Percentiles rank a stretch among this genome's conserved stretches.
These are phyloP conservation scores for Phialemonium atrogriseum DNA, from an alignment of 2,329 filamentous ascomycete species.

Conservation along the genomic window DNA sequence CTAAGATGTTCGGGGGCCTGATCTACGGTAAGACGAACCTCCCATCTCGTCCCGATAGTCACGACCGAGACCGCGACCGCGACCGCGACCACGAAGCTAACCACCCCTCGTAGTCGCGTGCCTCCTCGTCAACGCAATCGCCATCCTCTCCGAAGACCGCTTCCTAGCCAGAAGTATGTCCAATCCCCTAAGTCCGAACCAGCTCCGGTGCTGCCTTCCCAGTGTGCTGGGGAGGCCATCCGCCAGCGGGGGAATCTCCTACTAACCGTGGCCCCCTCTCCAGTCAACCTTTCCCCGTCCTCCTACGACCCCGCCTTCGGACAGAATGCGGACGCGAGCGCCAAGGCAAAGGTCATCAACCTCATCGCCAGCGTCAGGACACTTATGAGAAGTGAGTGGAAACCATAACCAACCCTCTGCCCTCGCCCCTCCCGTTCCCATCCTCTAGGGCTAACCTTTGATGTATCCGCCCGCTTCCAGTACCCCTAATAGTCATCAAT, in stretches of 20 bases:
- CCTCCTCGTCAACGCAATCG: conserved; percentile 81
- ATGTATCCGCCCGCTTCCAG: too few relatives aligned
- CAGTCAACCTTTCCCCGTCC: conserved; percentile 73
- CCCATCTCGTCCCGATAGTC: neutral
- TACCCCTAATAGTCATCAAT: conserved; percentile 80
- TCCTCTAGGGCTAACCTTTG: too few relatives aligned
- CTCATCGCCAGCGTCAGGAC: conserved; percentile 85
- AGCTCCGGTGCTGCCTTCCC: conserved; percentile 6
- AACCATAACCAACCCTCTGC: neutral
- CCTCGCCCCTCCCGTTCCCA: neutral
- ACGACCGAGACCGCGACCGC: neutral
- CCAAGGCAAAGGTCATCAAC: conserved; percentile 82
- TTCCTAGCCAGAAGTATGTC: conserved; percentile 68
- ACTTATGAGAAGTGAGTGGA: conserved; percentile 76
- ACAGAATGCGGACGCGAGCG: conserved; percentile 60
- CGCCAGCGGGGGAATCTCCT: neutral
- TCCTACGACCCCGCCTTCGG: conserved; percentile 73
- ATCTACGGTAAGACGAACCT: conserved; percentile 17
- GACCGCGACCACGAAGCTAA: conserved; percentile 2
- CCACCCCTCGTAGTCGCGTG: conserved; percentile 53
- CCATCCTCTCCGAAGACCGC: conserved; percentile 69
- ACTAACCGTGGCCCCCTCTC: conserved; percentile 39
- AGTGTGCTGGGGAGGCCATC: neutral
- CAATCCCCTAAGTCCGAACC: conserved; percentile 1
- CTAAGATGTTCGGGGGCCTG: conserved; percentile 22